Base-by-base conservation (phyloP, 2,329 filamentous ascomycete genomes). In the Colletotrichum euphorbiae region DNA sequence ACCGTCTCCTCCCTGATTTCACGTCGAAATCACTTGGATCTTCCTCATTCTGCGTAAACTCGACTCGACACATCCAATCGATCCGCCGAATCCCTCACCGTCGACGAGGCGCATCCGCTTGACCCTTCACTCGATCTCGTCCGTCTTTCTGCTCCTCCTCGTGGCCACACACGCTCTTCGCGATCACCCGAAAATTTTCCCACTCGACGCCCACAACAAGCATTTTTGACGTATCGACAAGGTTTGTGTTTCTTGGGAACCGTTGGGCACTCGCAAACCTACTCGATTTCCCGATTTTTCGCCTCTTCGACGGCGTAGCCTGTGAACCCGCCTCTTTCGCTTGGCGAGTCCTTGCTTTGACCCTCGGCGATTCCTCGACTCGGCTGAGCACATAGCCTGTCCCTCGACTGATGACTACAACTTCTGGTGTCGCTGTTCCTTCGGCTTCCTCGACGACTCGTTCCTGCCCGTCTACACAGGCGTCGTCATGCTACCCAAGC, bases 401-500 rank as follows among this genome's bases (percentile, higher is more conserved):
- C 50, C n/a, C n/a, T 56, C 52, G 57, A 65, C 69, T 67, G 56
- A 71, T 70, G 69, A 63, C 24, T 28, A 59, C 58, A 38, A 42
- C n/a, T 9, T n/a, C 40, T 28, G 43, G 28, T 36, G 42, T 66
- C 40, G 61, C 48, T 65, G 64, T 62, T 43, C 33, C 59, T 52
- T 51, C 54, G 62, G 50, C 43, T 56, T 38, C 38, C 43, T 50
- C 21, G 62, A 50, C 52, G 42, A 36, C 40, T 40, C 45, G 42
- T 65, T 52, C 33, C 38, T 45, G 79, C 79, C 79, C 82, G 78
- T 83, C 78, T 75, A 75, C 72, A 75, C 78, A 78, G 80, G 82
- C 84, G 83, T 81, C 85, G 86, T 86, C 84, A 89, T 89, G 87
- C 84, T 81, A 81, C 79, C 83, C 83, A 82, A 80, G 82, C 79